These are phyloP conservation scores for Hymenoscyphus occultus DNA, from an alignment of 2,329 filamentous ascomycete species.

Conservation along the genomic window DNA sequence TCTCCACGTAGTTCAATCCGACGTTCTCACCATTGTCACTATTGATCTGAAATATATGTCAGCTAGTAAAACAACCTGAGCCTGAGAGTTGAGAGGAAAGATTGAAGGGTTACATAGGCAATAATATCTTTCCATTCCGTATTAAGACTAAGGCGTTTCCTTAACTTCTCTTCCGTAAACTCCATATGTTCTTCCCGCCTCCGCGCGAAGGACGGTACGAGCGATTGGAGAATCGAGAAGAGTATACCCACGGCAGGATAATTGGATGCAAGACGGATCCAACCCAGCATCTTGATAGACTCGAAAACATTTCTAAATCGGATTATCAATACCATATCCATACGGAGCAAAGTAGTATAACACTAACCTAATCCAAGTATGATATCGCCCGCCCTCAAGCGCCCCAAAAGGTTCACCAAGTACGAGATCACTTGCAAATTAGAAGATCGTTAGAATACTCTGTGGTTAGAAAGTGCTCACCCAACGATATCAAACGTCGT, in stretches of 20 bases:
- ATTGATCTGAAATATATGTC: not conserved
- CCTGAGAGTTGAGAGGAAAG: not conserved
- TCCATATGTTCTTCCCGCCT: not conserved
- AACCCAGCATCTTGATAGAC: not conserved
- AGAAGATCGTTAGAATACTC: too few species aligned
- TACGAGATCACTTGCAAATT: conserved; percentile 36
- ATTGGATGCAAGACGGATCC: not conserved
- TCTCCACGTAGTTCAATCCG: conserved; percentile 21
- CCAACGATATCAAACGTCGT: conserved; percentile 41
- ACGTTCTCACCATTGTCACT: not conserved
- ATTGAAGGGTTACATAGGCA: not conserved
- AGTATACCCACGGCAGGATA: not conserved
- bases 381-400: conserved; percentile 29
- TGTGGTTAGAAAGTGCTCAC: too few species aligned
- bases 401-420: conserved; percentile 42
- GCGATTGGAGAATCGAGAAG: too few species aligned
- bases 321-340: too few species aligned
- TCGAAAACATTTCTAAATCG: too few species aligned
- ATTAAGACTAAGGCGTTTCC: not conserved
- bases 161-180: not conserved
- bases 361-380: conserved; percentile 18
- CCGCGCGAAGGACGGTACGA: not conserved
- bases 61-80: too few species aligned
- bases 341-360: not conserved
- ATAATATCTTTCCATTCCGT: not conserved